phyloP scores from a whole-genome alignment of 306 rosid species.

The Glycine latifolia region DNA sequence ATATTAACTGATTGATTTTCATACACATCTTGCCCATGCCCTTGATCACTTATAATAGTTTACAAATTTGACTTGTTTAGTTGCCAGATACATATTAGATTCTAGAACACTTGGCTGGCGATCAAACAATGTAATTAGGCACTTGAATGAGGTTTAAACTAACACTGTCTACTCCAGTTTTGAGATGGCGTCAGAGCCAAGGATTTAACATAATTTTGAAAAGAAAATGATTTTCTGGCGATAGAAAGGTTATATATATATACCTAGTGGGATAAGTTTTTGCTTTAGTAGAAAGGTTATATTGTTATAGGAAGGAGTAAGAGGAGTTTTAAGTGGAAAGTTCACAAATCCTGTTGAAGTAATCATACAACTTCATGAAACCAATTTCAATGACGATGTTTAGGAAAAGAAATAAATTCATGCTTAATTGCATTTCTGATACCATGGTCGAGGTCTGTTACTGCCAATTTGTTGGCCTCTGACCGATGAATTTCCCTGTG shows the following conservation, averaged over 20 bases:
- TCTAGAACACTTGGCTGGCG: background rate
- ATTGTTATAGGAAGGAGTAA: no score
- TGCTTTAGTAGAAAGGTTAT: no score
- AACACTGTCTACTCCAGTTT: background rate
- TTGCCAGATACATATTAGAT: constrained; percentile 3
- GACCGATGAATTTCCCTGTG: background rate
- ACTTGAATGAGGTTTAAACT: background rate
- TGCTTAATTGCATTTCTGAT: background rate
- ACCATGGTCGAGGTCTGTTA: background rate
- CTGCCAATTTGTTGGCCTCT: background rate
- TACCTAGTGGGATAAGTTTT: no score
- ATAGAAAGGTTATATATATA: background rate
- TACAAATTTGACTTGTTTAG: background rate
- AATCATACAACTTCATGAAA: no score
- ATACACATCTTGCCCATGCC: background rate
- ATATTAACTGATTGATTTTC: constrained; percentile 32
- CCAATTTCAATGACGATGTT: no score
- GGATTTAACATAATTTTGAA: background rate
- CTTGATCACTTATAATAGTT: constrained; percentile 2
- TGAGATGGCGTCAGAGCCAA: background rate
- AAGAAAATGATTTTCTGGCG: background rate
- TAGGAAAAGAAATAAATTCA: no score
- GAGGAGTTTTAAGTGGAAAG: no score
- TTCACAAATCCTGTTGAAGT: no score
- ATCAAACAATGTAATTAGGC: background rate